A percentile compares a stretch with the other conserved stretches of the same genome.
Evolutionary conservation across 2,329 filamentous ascomycete genomes (phyloP).

Genomic region (Fusarium buxicola): DNA sequence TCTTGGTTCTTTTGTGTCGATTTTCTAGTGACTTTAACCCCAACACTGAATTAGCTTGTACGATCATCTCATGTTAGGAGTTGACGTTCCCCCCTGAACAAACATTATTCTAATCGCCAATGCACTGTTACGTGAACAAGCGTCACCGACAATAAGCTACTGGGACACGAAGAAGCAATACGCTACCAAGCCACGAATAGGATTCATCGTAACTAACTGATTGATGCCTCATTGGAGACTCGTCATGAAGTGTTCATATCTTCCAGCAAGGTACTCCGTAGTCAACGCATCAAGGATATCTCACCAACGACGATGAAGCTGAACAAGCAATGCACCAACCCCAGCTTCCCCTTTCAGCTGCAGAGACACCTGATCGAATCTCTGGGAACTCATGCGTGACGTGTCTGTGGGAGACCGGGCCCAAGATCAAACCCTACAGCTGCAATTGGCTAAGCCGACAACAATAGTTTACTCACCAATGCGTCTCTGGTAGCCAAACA

Average conservation of each 20-base stretch:
- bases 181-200: neutral
- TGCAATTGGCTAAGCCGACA: conserved; percentile 20
- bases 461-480: conserved; percentile 16
- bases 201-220: too few species aligned
- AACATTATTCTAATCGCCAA: too few species aligned
- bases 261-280: neutral
- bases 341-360: conserved; percentile 5
- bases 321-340: conserved; percentile 1
- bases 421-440: conserved; percentile 1
- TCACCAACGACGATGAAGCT: neutral
- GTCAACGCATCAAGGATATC: neutral
- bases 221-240: too few species aligned
- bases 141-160: neutral
- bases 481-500: neutral
- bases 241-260: too few species aligned
- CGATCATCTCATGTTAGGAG: neutral
- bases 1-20: too few species aligned
- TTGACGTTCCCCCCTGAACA: too few species aligned
- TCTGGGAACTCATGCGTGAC: conserved; percentile 26
- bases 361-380: conserved; percentile 8
- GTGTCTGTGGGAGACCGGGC: conserved; percentile 28
- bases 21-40: too few species aligned
- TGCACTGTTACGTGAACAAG: neutral
- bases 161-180: neutral
- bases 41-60: too few species aligned